Evolutionary conservation across 2,329 filamentous ascomycete species (phyloP).

Genomic region (Pestalotiopsis sp.): DNA sequence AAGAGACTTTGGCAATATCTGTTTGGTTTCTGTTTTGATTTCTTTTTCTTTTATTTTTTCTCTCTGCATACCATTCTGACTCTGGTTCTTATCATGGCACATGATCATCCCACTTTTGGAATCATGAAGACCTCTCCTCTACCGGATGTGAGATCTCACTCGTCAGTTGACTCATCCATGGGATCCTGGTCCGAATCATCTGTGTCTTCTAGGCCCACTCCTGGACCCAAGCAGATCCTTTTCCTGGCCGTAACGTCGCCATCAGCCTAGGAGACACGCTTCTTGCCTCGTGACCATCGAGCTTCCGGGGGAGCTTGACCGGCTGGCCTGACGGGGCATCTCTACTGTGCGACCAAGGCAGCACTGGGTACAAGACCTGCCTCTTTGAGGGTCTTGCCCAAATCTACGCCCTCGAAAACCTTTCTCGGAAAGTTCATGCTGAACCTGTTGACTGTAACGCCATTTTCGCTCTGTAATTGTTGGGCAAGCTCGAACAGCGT

Average conservation of each 20-base stretch:
- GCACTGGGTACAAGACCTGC: slow-evolving; percentile 88
- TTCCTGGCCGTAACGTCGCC: not conserved
- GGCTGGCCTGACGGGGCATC: not conserved
- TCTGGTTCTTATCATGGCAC: not conserved
- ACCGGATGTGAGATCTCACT: too few species aligned
- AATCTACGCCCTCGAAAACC: slow-evolving; percentile 73
- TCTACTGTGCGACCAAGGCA: slow-evolving; percentile 74
- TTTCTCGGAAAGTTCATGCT: slow-evolving; percentile 87
- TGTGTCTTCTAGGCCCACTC: not conserved
- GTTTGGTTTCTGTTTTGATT: too few species aligned
- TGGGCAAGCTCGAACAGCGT: slow-evolving; percentile 92
- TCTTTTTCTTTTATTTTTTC: too few species aligned
- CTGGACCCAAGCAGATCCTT: not conserved
- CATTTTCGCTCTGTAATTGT: slow-evolving; percentile 71
- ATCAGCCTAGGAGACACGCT: not conserved
- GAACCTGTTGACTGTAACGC: slow-evolving; percentile 73
- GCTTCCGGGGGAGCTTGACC: not conserved
- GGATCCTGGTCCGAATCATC: not conserved
- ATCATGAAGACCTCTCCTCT: too few species aligned
- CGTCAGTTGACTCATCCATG: too few species aligned
- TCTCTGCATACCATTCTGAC: not conserved
- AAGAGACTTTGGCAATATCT: too few species aligned
- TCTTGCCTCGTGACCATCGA: not conserved
- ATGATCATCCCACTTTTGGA: too few species aligned
- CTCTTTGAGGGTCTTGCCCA: slow-evolving; percentile 90